These are phyloP conservation scores for Fusarium irregulare DNA, from an alignment of 2,329 filamentous ascomycete species.

Conservation along the genomic window DNA sequence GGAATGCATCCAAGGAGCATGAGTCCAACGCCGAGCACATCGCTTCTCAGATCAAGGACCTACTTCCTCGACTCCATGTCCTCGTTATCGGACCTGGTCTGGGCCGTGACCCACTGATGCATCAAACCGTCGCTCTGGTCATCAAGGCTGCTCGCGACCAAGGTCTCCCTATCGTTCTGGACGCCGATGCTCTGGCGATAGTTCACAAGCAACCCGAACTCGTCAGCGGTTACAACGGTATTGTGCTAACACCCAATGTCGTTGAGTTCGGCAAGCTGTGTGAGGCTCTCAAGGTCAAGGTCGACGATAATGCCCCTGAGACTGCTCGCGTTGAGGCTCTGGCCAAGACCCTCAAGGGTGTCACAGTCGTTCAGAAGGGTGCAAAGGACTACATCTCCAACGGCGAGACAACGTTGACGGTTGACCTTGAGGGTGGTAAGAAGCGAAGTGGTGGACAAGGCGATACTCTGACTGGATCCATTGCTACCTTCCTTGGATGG, in stretches of 20 bases:
- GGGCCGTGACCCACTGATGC: conserved; percentile 89
- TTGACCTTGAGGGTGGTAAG: conserved; percentile 81
- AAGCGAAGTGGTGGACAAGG: conserved; percentile 96
- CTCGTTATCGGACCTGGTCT: conserved; percentile 93
- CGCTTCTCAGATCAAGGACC: conserved; percentile 75
- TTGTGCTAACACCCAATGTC: conserved; percentile 93
- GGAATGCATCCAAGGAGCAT: conserved; percentile 30
- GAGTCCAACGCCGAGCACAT: conserved; percentile 70
- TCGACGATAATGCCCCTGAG: conserved; percentile 51
- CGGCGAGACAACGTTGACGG: conserved; percentile 77
- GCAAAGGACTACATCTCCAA: conserved; percentile 84
- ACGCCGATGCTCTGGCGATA: conserved; percentile 87
- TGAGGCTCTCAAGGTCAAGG: conserved; percentile 76
- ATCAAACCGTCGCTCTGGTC: conserved; percentile 82
- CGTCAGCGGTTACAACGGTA: conserved; percentile 82
- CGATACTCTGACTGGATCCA: conserved; percentile 89
- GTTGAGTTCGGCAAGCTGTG: conserved; percentile 90
- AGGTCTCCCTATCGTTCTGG: conserved; percentile 84
- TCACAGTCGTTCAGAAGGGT: conserved; percentile 94
- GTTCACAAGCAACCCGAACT: conserved; percentile 81
- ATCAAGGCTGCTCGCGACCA: conserved; percentile 80
- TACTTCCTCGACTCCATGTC: conserved; percentile 89
- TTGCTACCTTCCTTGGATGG: conserved; percentile 92
- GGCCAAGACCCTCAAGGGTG: conserved; percentile 81
- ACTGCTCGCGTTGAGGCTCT: conserved; percentile 70